Percentiles rank a stretch among this genome's conserved stretches.
These are phyloP conservation scores for Myriosclerotinia curreyana DNA, from an alignment of 2,329 filamentous ascomycete species.

Conservation along the genomic window DNA sequence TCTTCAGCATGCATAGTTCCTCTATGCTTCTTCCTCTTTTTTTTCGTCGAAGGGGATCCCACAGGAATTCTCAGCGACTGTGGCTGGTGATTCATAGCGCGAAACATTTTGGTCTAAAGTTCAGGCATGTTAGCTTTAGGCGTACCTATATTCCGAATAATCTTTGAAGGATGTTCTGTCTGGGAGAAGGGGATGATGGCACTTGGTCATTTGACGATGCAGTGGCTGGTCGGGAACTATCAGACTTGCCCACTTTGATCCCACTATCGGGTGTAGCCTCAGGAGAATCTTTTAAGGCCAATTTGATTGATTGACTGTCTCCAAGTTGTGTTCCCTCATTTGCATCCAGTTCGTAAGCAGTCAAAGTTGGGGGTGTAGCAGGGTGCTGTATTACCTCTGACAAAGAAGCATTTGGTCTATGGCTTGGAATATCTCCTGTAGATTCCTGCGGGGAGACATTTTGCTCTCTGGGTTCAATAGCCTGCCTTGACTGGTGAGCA, in stretches of 20 bases:
- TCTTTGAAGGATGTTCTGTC: not conserved
- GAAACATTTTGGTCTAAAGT: slow-evolving; percentile 15
- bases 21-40: not conserved
- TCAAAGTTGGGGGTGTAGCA: not conserved
- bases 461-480: not conserved
- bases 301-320: not conserved
- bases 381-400: slow-evolving; percentile 12
- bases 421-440: slow-evolving; percentile 1
- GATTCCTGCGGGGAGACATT: not conserved
- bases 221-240: not conserved
- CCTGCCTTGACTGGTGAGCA: not conserved
- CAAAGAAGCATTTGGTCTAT: not conserved
- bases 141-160: not conserved
- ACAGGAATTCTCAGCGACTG: slow-evolving; percentile 18
- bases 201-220: slow-evolving; percentile 19
- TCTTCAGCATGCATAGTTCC: slow-evolving; percentile 11
- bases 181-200: not conserved
- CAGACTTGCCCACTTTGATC: slow-evolving; percentile 9
- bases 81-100: slow-evolving; percentile 16
- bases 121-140: slow-evolving; percentile 18
- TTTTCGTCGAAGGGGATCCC: not conserved
- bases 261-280: not conserved
- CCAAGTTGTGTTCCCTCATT: not conserved
- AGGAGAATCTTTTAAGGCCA: not conserved
- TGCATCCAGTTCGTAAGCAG: not conserved